Conservation (phyloP, 2,329 filamentous ascomycete genomes). For the Colletotrichum sublineola region DNA sequence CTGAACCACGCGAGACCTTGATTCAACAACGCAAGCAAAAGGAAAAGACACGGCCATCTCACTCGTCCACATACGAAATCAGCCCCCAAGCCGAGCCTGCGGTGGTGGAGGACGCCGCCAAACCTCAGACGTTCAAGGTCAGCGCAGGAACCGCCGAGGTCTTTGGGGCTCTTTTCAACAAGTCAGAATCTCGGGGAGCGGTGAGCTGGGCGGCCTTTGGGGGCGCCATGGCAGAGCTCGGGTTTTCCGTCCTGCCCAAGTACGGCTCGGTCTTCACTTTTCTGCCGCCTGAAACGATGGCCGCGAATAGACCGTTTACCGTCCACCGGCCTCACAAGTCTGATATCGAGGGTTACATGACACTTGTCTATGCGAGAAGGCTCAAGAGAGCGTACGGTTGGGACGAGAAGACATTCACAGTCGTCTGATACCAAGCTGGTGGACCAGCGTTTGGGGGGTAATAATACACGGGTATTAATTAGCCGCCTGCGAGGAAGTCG, state of each 20-base stretch:
- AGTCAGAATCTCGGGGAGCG: conserved; percentile 48
- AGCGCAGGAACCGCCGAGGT: conserved; percentile 53
- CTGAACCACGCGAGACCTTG: conserved; percentile 44
- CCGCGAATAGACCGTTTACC: conserved; percentile 48
- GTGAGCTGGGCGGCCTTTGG: conserved; percentile 56
- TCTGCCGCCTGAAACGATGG: conserved; percentile 48
- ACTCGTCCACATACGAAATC: conserved; percentile 53
- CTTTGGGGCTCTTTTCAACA: conserved; percentile 54
- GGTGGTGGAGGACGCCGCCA: rapidly evolving
- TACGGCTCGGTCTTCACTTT: conserved; percentile 60
- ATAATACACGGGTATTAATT: too few species aligned
- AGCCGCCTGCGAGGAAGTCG: too few species aligned
- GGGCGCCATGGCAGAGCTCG: conserved; percentile 56
- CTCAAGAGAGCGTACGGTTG: conserved; percentile 55
- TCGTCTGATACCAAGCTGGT: not conserved
- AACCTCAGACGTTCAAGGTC: conserved; percentile 51
- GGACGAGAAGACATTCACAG: conserved; percentile 50
- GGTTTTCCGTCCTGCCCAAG: conserved; percentile 57
- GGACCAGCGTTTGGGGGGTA: not conserved
- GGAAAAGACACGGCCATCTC: conserved; percentile 58
- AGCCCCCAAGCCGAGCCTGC: conserved; percentile 10
- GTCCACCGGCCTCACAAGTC: conserved; percentile 55
- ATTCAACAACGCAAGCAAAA: conserved; percentile 56
- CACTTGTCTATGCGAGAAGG: conserved; percentile 49
- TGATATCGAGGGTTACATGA: conserved; percentile 51